A percentile compares a stretch with the other conserved stretches of the same genome.
phyloP scores from a whole-genome alignment of 75 land plant genomes.

The Selaginella tamariscina region DNA sequence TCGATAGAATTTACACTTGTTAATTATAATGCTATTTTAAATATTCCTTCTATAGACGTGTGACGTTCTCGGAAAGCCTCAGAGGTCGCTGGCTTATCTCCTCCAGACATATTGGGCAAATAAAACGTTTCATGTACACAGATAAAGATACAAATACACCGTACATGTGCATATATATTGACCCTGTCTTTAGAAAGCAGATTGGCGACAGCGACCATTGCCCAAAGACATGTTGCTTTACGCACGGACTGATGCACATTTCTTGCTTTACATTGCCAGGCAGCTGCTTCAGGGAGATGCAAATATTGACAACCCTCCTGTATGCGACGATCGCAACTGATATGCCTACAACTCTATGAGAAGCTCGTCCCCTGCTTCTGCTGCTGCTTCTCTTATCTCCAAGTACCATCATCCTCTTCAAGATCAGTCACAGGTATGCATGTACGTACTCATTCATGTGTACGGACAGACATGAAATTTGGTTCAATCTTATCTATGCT shows the following conservation, averaged over 20 bases:
- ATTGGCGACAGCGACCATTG: slow-evolving; percentile 91
- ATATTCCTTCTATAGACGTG: slow-evolving; percentile 52
- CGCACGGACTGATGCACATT: slow-evolving; percentile 91
- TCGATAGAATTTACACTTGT: no score
- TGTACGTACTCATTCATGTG: neutral
- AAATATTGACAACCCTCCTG: slow-evolving; percentile 22
- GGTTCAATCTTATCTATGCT: no score
- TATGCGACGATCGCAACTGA: slow-evolving; percentile 64
- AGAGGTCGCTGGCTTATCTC: slow-evolving; percentile 79
- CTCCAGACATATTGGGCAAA: slow-evolving; percentile 83
- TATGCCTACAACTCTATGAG: slow-evolving; percentile 76
- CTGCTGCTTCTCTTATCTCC: slow-evolving; percentile 28
- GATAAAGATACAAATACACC: neutral
- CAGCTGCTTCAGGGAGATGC: slow-evolving; percentile 29
- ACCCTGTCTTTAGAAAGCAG: slow-evolving; percentile 26
- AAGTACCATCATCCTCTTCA: neutral
- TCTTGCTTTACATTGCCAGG: slow-evolving; percentile 68
- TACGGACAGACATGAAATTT: neutral
- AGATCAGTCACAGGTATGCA: neutral
- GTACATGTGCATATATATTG: slow-evolving; percentile 35
- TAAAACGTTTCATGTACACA: slow-evolving; percentile 67
- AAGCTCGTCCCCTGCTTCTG: slow-evolving; percentile 55
- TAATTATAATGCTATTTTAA: no score
- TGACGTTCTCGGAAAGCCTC: slow-evolving; percentile 75
- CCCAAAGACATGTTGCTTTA: slow-evolving; percentile 66